Evolutionary conservation across 345 rosid genomes (phyloP).

Genomic region (Isatis tinctoria): DNA sequence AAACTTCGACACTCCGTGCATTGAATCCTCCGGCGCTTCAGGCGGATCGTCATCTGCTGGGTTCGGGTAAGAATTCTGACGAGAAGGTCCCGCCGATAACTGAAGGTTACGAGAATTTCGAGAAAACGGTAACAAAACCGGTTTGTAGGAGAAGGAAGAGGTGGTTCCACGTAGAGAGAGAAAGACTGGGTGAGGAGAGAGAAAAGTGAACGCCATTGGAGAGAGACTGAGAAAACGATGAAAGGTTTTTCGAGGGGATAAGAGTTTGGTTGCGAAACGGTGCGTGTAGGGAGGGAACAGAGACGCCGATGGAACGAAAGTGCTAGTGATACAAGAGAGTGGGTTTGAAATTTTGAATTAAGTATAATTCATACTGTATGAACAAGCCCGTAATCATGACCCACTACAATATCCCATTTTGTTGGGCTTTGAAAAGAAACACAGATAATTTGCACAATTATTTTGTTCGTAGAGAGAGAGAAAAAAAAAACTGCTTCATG

Average conservation of each 20-base stretch:
- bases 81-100: constrained; percentile 40
- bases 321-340: too few relatives aligned
- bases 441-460: too few relatives aligned
- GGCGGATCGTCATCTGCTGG: constrained; percentile 85
- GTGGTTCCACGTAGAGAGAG: constrained; percentile 34
- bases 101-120: not conserved
- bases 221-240: constrained; percentile 1
- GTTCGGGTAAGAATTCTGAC: constrained; percentile 51
- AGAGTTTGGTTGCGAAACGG: constrained; percentile 22
- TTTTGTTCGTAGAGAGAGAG: too few relatives aligned
- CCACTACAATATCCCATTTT: too few relatives aligned
- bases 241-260: constrained; percentile 39
- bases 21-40: constrained; percentile 77
- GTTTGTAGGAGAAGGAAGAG: constrained; percentile 30
- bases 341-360: too few relatives aligned
- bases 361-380: not conserved
- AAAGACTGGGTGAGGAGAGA: constrained; percentile 34
- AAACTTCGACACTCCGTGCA: constrained; percentile 75
- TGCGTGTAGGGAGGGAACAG: not conserved
- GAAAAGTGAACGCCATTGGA: constrained; percentile 38
- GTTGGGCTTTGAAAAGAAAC: too few relatives aligned
- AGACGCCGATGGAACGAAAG: too few relatives aligned
- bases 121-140: constrained; percentile 22
- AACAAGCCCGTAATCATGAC: too few relatives aligned
- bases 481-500: too few relatives aligned